phyloP scores from a whole-genome alignment of 148 eudicot species.

The Heliosperma pusillum region DNA sequence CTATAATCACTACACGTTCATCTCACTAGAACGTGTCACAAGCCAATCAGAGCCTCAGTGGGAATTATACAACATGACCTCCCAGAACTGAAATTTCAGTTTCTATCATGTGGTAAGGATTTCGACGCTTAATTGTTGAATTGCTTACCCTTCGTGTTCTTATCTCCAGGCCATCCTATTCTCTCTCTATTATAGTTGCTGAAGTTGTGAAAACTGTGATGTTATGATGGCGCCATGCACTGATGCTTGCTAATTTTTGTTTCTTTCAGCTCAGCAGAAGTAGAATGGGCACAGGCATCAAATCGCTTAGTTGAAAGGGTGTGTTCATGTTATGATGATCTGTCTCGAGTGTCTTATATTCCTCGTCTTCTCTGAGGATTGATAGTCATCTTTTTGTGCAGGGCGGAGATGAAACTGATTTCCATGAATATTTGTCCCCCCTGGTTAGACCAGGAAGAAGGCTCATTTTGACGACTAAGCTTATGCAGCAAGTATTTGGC shows the following conservation, averaged over 20 bases:
- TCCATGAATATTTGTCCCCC: conserved; percentile 43
- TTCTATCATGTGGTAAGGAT: not conserved
- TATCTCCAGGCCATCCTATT: not conserved
- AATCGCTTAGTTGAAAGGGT: conserved; percentile 70
- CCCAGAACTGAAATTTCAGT: not conserved
- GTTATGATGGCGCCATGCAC: not conserved
- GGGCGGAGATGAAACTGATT: conserved; percentile 58
- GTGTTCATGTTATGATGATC: conserved; percentile 17
- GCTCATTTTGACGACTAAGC: conserved; percentile 67
- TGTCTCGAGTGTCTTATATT: not conserved
- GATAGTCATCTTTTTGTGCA: conserved; percentile 21
- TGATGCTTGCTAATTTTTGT: conserved; percentile 14
- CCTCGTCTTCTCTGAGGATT: not conserved
- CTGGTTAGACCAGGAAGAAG: conserved; percentile 62
- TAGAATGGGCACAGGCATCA: conserved; percentile 58
- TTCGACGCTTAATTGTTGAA: not conserved
- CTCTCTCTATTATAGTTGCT: not conserved
- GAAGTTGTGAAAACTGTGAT: not conserved
- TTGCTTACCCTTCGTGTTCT: not conserved
- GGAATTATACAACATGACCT: not conserved
- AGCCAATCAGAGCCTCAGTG: not conserved
- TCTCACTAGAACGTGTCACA: not conserved
- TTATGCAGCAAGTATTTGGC: conserved; percentile 75
- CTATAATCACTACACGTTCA: not conserved
- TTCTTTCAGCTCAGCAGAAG: conserved; percentile 36